These are phyloP conservation scores for Mediolabrus comicus DNA, from an alignment of 108 stramenopile genomes.

Conservation along the genomic window DNA sequence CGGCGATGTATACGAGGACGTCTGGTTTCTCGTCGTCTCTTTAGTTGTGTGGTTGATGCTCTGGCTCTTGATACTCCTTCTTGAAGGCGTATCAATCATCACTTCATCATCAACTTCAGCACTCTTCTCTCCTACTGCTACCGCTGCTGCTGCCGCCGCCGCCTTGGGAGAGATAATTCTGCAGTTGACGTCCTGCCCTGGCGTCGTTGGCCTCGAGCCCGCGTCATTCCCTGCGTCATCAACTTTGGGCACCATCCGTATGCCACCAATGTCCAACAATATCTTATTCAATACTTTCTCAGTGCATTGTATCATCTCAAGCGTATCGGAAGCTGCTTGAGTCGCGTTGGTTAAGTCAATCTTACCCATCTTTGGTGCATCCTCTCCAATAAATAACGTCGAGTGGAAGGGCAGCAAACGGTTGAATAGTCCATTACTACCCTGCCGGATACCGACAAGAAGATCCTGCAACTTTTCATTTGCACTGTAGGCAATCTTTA, in stretches of 20 bases:
- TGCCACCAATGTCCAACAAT: constrained; percentile 46
- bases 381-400: constrained; percentile 42
- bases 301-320: constrained; percentile 50
- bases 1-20: too few relatives aligned
- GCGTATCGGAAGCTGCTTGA: constrained; percentile 49
- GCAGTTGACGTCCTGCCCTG: background rate
- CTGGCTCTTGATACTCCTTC: too few relatives aligned
- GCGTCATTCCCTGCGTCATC: background rate
- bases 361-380: constrained; percentile 47
- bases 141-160: background rate
- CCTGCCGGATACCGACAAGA: constrained; percentile 66
- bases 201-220: background rate
- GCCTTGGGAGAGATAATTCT: background rate
- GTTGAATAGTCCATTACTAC: constrained; percentile 66
- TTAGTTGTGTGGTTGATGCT: too few relatives aligned
- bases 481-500: constrained; percentile 61
- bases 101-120: too few relatives aligned
- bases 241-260: constrained; percentile 9
- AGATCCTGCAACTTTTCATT: constrained; percentile 60
- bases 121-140: too few relatives aligned
- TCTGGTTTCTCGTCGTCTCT: too few relatives aligned
- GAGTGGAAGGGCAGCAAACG: constrained; percentile 59
- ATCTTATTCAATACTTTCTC: constrained; percentile 51
- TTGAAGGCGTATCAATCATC: too few relatives aligned
- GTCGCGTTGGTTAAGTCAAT: constrained; percentile 46